phyloP scores from a whole-genome alignment of 306 rosid species.

The Chamaecrista fasciculata region DNA sequence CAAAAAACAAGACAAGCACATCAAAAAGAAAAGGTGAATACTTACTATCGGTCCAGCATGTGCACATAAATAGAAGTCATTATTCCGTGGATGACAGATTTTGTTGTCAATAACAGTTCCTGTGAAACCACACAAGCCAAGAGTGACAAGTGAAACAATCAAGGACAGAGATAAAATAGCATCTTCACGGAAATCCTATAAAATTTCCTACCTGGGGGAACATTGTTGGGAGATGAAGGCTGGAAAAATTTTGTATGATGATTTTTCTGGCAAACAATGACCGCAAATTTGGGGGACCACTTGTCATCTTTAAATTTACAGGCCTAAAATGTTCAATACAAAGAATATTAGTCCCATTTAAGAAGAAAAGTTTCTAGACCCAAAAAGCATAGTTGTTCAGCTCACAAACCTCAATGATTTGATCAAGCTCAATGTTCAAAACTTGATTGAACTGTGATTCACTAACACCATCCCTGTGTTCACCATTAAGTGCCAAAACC shows the following conservation, averaged over 20 bases:
- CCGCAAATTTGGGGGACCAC: constrained; percentile 82
- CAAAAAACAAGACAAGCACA: not conserved
- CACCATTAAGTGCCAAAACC: too few species aligned
- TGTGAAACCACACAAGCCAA: constrained; percentile 19
- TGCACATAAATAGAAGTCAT: constrained; percentile 89
- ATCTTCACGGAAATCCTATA: not conserved
- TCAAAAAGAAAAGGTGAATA: not conserved
- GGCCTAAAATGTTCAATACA: constrained; percentile 38
- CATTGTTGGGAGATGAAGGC: constrained; percentile 69
- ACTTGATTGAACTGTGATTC: constrained; percentile 95
- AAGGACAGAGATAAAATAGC: not conserved
- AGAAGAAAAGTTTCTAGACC: not conserved
- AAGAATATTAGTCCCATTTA: not conserved
- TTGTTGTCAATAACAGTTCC: constrained; percentile 89
- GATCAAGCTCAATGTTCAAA: constrained; percentile 70
- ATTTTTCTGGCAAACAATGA: constrained; percentile 85
- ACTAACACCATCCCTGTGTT: constrained; percentile 87
- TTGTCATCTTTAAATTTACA: constrained; percentile 80
- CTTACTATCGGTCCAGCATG: constrained; percentile 98
- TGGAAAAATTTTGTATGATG: constrained; percentile 94
- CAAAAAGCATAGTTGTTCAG: not conserved
- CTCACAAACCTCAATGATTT: constrained; percentile 65
- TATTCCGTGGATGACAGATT: constrained; percentile 83
- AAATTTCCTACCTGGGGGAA: constrained; percentile 63
- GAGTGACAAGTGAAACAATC: not conserved